Evolutionary conservation across 345 rosid genomes (phyloP).

Genomic region (Odontarrhena argentea): DNA sequence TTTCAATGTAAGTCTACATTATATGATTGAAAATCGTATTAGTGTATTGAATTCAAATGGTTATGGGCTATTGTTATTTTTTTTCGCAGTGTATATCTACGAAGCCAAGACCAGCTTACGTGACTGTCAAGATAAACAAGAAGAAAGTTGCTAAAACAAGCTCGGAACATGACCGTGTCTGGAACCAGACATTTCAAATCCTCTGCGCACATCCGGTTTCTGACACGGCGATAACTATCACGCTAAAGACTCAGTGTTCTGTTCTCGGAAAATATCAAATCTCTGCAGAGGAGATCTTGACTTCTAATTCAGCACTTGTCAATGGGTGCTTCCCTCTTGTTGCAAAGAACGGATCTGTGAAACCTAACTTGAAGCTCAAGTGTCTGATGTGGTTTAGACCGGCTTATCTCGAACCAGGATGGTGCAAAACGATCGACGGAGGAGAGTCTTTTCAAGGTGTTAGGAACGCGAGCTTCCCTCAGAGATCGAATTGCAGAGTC

Average conservation of each 20-base stretch:
- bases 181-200: slow-evolving; percentile 88
- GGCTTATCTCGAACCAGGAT: slow-evolving; percentile 62
- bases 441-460: slow-evolving; percentile 59
- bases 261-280: slow-evolving; percentile 59
- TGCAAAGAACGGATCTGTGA: slow-evolving; percentile 50
- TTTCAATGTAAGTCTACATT: slow-evolving; percentile 54
- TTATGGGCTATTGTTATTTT: slow-evolving; percentile 4
- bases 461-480: slow-evolving; percentile 70
- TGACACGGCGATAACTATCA: slow-evolving; percentile 63
- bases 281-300: slow-evolving; percentile 54
- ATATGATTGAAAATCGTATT: not conserved
- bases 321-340: slow-evolving; percentile 62
- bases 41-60: not conserved
- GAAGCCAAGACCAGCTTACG: slow-evolving; percentile 62
- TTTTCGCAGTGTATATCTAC: slow-evolving; percentile 51
- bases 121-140: slow-evolving; percentile 67
- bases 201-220: slow-evolving; percentile 69
- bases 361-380: slow-evolving; percentile 58
- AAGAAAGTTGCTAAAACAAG: slow-evolving; percentile 71
- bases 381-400: slow-evolving; percentile 83
- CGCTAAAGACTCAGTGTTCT: slow-evolving; percentile 68
- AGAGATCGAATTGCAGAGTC: slow-evolving; percentile 67
- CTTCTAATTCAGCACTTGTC: slow-evolving; percentile 49
- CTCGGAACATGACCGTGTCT: slow-evolving; percentile 61
- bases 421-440: slow-evolving; percentile 51